A percentile compares a stretch with the other conserved stretches of the same genome.
These are phyloP conservation scores for Fusarium metavorans DNA, from an alignment of 2,329 filamentous ascomycete species.

Conservation along the genomic window DNA sequence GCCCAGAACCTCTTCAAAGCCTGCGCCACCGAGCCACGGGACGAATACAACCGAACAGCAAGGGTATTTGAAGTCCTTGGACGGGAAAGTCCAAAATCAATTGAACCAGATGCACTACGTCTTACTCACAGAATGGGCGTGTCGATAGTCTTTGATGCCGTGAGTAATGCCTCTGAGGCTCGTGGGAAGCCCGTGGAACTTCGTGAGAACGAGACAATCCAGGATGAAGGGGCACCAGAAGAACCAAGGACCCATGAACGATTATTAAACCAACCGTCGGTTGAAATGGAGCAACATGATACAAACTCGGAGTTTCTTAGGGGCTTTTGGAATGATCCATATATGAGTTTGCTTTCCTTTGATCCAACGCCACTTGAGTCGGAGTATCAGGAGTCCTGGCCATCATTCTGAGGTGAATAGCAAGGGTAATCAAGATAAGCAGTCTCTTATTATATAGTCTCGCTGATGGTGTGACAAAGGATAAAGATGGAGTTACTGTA, in stretches of 20 bases:
- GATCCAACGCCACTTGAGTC: constrained; percentile 4
- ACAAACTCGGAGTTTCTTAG: constrained; percentile 7
- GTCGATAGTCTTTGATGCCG: constrained; percentile 23
- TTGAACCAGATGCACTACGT: not conserved
- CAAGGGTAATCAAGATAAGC: not conserved
- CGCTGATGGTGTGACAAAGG: not conserved
- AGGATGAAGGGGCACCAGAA: not conserved
- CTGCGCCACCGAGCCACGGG: constrained; percentile 10
- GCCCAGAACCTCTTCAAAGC: constrained; percentile 15
- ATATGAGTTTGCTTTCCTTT: constrained; percentile 24
- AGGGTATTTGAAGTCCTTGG: constrained; percentile 29
- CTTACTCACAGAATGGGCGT: constrained; percentile 35
- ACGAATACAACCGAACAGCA: constrained; percentile 23
- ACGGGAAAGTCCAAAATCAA: not conserved
- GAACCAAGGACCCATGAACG: not conserved
- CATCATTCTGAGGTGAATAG: not conserved
- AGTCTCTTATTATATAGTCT: not conserved
- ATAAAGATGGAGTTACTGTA: not conserved
- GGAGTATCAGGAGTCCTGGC: not conserved
- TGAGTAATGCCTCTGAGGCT: constrained; percentile 21
- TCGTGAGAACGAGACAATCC: not conserved
- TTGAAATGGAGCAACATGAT: constrained; percentile 3
- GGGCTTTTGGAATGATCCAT: constrained; percentile 30
- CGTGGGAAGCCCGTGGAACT: constrained; percentile 24
- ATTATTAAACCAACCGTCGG: not conserved